phyloP scores from a whole-genome alignment of 1,284 basidiomycete species.

The Austroboletus niveus region DNA sequence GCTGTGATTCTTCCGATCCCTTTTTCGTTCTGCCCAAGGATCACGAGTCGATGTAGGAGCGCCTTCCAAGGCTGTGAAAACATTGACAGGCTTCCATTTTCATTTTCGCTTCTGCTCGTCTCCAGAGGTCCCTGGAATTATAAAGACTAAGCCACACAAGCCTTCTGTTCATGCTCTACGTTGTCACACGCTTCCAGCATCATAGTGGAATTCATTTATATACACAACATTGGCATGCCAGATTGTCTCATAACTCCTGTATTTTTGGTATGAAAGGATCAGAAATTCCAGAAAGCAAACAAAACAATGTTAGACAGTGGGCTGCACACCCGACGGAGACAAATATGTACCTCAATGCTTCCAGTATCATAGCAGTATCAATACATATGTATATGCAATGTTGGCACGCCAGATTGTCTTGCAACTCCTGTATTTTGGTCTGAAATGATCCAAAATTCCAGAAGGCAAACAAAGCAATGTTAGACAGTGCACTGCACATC shows the following conservation, averaged over 20 bases:
- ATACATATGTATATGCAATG: too few relatives aligned
- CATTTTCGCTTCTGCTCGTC: neutral
- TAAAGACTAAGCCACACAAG: constrained; percentile 1
- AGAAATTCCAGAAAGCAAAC: neutral
- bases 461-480: too few relatives aligned
- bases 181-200: constrained; percentile 37
- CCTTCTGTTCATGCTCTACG: constrained; percentile 25
- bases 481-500: neutral
- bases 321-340: too few relatives aligned
- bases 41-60: constrained; percentile 7
- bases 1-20: constrained; percentile 24
- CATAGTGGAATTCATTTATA: constrained; percentile 42
- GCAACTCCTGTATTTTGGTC: too few relatives aligned
- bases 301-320: neutral
- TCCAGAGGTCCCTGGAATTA: neutral
- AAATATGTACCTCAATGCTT: too few relatives aligned
- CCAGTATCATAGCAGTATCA: too few relatives aligned
- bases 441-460: too few relatives aligned
- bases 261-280: neutral
- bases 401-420: too few relatives aligned
- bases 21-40: constrained; percentile 25
- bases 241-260: constrained; percentile 53
- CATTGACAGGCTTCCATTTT: neutral
- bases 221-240: constrained; percentile 41
- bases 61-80: neutral